phyloP scores from a whole-genome alignment of 768 basidiomycete genomes.

The Pisolithus tinctorius region DNA sequence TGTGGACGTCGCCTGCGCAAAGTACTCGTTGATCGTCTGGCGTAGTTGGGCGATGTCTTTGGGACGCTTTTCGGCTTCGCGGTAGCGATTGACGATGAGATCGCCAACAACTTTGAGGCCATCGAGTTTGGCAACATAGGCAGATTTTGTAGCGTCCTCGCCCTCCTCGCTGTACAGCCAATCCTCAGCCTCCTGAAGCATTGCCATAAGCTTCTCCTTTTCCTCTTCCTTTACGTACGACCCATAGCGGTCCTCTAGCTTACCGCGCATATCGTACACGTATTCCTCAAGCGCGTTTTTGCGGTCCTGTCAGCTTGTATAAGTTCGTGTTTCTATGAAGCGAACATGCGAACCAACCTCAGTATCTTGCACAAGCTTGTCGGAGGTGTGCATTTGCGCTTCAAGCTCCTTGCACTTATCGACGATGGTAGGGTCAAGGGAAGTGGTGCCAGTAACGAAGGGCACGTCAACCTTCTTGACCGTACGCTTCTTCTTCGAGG shows the following conservation, averaged over 20 bases:
- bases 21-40: conserved; percentile 83
- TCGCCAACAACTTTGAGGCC: conserved; percentile 80
- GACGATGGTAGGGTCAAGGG: conserved; percentile 57
- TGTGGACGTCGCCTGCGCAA: conserved; percentile 69
- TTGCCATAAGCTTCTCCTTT: conserved; percentile 66
- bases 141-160: conserved; percentile 92
- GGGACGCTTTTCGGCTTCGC: conserved; percentile 77
- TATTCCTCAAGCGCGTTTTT: conserved; percentile 99
- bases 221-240: conserved; percentile 68
- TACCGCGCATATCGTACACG: conserved; percentile 90
- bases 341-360: conserved; percentile 51
- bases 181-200: conserved; percentile 78
- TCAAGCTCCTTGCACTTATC: conserved; percentile 75
- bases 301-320: conserved; percentile 55
- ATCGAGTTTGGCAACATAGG: conserved; percentile 83
- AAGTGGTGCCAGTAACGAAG: conserved; percentile 58
- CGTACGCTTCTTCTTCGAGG: conserved; percentile 79
- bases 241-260: conserved; percentile 85
- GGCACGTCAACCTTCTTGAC: conserved; percentile 80
- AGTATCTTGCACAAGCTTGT: conserved; percentile 97
- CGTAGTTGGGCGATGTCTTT: conserved; percentile 68
- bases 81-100: conserved; percentile 77
- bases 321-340: neutral
- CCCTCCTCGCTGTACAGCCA: conserved; percentile 98
- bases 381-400: conserved; percentile 79